Evolutionary conservation across 495 filamentous ascomycete genomes (phyloP).

Genomic region (Lophium mytilinum): DNA sequence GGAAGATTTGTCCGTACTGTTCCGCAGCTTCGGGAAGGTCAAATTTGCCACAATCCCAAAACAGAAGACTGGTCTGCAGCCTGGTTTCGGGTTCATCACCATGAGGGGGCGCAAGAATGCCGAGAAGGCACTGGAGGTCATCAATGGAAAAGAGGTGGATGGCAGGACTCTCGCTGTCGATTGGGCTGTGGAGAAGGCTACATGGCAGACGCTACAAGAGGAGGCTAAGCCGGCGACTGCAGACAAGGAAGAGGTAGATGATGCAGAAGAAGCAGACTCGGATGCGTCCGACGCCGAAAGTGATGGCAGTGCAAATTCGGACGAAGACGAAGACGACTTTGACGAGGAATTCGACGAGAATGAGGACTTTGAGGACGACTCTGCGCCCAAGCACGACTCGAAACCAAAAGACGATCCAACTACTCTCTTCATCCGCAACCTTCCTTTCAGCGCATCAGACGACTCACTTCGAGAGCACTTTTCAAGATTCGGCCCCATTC

Average conservation of each 20-base stretch:
- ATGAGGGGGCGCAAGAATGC: conserved; percentile 85
- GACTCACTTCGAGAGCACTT: conserved; percentile 77
- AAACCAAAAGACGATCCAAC: conserved; percentile 50
- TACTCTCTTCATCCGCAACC: conserved; percentile 88
- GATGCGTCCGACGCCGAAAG: conserved; percentile 30
- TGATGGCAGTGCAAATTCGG: conserved; percentile 28
- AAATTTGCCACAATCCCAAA: conserved; percentile 75
- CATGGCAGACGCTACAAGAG: conserved; percentile 61
- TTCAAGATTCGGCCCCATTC: conserved; percentile 65
- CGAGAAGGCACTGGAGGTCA: conserved; percentile 69
- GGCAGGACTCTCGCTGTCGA: conserved; percentile 83
- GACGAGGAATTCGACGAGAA: conserved; percentile 29
- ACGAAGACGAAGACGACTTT: conserved; percentile 30
- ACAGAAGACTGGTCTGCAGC: conserved; percentile 54
- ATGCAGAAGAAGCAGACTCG: conserved; percentile 23
- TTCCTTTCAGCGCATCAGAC: conserved; percentile 80
- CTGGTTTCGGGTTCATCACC: conserved; percentile 89
- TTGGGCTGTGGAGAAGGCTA: conserved; percentile 88
- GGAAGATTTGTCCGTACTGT: conserved; percentile 67
- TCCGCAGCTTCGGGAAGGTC: conserved; percentile 82
- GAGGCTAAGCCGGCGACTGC: conserved; percentile 26
- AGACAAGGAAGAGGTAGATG: conserved; percentile 30
- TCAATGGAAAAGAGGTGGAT: conserved; percentile 88
- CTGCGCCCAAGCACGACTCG: not conserved
- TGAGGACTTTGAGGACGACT: conserved; percentile 24